These are phyloP conservation scores for Coemansia furcata DNA, from an alignment of 192 early-diverging fungal species.

Conservation along the genomic window DNA sequence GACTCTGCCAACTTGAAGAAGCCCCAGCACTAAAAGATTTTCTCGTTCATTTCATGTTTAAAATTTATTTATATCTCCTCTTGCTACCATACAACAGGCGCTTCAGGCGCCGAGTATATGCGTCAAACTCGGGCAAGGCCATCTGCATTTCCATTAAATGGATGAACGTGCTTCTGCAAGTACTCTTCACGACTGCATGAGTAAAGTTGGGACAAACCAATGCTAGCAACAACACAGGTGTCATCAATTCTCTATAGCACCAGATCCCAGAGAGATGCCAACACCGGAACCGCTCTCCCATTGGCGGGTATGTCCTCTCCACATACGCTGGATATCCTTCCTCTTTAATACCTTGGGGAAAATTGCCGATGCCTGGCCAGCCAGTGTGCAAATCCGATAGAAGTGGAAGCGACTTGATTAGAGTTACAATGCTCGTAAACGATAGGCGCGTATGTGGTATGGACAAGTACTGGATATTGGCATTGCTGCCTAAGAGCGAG, in stretches of 20 bases:
- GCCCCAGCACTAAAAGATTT: constrained; percentile 31
- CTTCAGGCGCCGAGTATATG: background rate
- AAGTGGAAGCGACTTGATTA: background rate
- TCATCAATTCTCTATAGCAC: too few relatives aligned
- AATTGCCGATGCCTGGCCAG: background rate
- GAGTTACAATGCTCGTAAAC: too few relatives aligned
- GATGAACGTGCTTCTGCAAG: background rate
- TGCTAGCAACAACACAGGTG: background rate
- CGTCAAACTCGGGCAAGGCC: background rate
- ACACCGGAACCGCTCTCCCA: background rate
- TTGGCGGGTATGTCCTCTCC: background rate
- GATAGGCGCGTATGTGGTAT: too few relatives aligned
- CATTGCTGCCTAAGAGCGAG: too few relatives aligned
- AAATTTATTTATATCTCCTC: background rate
- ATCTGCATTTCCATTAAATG: background rate
- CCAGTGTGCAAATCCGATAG: background rate
- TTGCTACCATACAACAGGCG: background rate
- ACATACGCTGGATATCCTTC: background rate
- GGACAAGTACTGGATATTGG: too few relatives aligned
- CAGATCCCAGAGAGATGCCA: background rate
- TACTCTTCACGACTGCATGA: background rate
- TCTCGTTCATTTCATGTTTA: background rate
- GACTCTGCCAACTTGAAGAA: constrained; percentile 43
- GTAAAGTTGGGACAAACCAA: background rate
- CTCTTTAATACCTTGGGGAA: background rate